phyloP scores from a whole-genome alignment of 768 basidiomycete species.

The Mycena rebaudengoi region DNA sequence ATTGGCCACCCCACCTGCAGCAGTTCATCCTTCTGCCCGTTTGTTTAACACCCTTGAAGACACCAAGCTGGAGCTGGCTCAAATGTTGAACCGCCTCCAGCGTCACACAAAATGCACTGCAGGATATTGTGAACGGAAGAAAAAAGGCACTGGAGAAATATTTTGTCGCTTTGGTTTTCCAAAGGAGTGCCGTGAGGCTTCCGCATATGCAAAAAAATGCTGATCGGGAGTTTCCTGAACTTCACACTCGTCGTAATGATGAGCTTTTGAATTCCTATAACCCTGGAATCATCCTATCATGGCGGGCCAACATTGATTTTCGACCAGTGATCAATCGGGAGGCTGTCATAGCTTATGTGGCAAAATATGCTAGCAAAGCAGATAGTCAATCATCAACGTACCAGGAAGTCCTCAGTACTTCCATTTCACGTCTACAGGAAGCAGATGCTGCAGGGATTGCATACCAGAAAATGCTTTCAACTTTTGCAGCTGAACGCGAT shows the following conservation, averaged over 20 bases:
- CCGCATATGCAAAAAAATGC: neutral
- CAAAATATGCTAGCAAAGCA: slow-evolving; percentile 30
- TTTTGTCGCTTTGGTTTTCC: slow-evolving; percentile 33
- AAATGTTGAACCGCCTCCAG: slow-evolving; percentile 32
- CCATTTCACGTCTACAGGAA: slow-evolving; percentile 13
- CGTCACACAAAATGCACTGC: slow-evolving; percentile 34
- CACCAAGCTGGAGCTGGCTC: slow-evolving; percentile 35
- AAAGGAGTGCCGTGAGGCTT: slow-evolving; percentile 15
- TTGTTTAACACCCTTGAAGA: slow-evolving; percentile 23
- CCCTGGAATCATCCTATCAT: slow-evolving; percentile 28
- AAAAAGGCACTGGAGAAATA: slow-evolving; percentile 26
- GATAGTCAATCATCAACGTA: slow-evolving; percentile 15
- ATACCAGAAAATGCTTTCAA: slow-evolving; percentile 23
- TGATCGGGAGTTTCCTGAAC: neutral
- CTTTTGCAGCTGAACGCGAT: slow-evolving; percentile 15
- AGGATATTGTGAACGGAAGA: slow-evolving; percentile 32
- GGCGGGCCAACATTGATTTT: slow-evolving; percentile 37
- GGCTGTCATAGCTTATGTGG: slow-evolving; percentile 30
- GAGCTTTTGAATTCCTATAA: slow-evolving; percentile 31
- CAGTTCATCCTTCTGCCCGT: slow-evolving; percentile 26
- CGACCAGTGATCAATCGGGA: slow-evolving; percentile 30
- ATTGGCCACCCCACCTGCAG: slow-evolving; percentile 13
- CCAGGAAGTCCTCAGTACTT: neutral
- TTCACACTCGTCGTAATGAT: slow-evolving; percentile 29
- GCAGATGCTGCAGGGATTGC: slow-evolving; percentile 16